phyloP scores from a whole-genome alignment of 129 eudicot genomes.

The Scalesia atractyloides region DNA sequence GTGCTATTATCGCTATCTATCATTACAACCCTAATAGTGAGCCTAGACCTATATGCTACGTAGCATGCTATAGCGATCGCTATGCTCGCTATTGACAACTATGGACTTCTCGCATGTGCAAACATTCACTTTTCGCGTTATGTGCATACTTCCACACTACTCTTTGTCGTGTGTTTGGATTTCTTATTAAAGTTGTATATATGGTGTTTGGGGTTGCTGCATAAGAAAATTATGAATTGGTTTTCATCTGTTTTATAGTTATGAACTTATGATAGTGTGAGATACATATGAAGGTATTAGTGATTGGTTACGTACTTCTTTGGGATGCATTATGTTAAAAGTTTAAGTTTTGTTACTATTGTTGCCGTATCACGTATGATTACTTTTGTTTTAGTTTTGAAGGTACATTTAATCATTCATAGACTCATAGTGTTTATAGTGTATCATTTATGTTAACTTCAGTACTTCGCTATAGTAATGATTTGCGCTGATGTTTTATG shows the following conservation, averaged over 20 bases:
- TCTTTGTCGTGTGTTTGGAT: no score
- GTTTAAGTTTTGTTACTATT: not conserved
- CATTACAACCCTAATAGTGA: no score
- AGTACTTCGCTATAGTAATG: not conserved
- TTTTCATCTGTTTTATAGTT: not conserved
- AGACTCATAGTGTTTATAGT: not conserved
- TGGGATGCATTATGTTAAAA: not conserved
- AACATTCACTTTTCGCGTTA: no score
- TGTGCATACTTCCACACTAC: no score
- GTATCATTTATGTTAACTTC: not conserved
- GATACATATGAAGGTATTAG: not conserved
- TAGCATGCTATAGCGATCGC: no score
- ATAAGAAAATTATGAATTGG: not conserved
- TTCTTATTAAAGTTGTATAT: not conserved
- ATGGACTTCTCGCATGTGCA: no score
- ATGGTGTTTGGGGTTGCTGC: not conserved
- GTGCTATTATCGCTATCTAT: no score
- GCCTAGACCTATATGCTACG: no score
- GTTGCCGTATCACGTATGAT: not conserved
- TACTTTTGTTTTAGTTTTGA: not conserved
- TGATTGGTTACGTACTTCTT: not conserved
- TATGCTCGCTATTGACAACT: no score
- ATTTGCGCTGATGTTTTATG: not conserved
- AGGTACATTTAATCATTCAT: not conserved
- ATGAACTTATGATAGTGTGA: not conserved